Percentiles rank a stretch among this genome's conserved stretches.
These are phyloP conservation scores for Acanthamoeba culbertsoni DNA, from an alignment of 208 protist genomes.

Conservation along the genomic window DNA sequence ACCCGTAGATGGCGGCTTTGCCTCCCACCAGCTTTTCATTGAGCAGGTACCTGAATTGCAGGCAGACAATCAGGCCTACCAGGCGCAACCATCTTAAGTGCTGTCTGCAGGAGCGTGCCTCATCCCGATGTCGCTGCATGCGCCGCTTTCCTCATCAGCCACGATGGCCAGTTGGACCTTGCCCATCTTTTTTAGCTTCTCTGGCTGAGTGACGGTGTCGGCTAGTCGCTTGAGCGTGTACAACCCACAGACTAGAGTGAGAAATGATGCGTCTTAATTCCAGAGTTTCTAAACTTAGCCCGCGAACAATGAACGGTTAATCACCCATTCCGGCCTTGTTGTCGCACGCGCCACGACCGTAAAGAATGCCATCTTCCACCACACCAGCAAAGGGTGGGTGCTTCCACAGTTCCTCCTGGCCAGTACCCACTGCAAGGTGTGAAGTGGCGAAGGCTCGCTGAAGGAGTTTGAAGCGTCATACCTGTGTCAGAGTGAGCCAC, in stretches of 20 bases:
- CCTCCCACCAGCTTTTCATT: neutral
- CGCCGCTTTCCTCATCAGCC: slow-evolving; percentile 51
- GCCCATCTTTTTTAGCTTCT: neutral
- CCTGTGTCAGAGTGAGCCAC: slow-evolving; percentile 18
- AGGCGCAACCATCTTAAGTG: neutral
- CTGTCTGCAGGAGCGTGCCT: neutral
- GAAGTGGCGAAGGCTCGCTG: neutral
- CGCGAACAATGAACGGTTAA: neutral
- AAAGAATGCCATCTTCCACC: slow-evolving; percentile 8
- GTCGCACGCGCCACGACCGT: neutral
- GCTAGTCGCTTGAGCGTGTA: neutral
- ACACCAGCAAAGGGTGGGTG: neutral
- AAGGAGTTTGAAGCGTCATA: neutral
- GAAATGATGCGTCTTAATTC: neutral
- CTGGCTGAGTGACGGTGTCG: neutral
- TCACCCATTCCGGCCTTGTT: slow-evolving; percentile 19
- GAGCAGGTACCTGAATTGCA: slow-evolving; percentile 54
- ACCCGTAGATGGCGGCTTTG: slow-evolving; percentile 46
- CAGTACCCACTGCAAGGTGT: neutral
- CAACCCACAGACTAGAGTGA: neutral
- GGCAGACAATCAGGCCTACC: no score
- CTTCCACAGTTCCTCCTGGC: neutral
- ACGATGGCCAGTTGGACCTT: slow-evolving; percentile 15
- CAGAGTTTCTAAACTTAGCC: no score
- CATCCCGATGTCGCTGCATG: slow-evolving; percentile 22